A percentile compares a stretch with the other conserved stretches of the same genome.
Evolutionary conservation across 495 filamentous ascomycete genomes (phyloP).

Genomic region (Annulohypoxylon maeteangense): DNA sequence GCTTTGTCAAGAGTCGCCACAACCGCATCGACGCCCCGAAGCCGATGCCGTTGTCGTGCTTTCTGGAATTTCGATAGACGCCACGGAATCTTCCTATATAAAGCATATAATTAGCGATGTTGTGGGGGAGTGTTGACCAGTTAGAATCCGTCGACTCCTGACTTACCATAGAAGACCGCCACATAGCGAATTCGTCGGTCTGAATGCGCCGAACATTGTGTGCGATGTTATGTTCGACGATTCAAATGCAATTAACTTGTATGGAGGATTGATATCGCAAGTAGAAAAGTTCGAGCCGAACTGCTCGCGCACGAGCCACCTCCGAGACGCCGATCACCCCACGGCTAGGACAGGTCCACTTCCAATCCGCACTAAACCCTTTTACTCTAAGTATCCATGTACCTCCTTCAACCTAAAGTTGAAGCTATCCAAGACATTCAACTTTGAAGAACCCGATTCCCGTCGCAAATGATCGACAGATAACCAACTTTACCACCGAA

Average conservation of each 20-base stretch:
- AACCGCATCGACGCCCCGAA: constrained; percentile 85
- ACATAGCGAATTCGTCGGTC: constrained; percentile 76
- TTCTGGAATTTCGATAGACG: constrained; percentile 92
- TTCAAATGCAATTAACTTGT: neutral
- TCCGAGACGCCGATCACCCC: neutral
- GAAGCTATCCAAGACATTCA: constrained; percentile 10
- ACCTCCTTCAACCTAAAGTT: neutral
- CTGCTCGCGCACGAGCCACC: constrained; percentile 31
- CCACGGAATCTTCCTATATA: constrained; percentile 94
- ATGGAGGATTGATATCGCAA: constrained; percentile 2
- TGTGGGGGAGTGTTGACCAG: neutral
- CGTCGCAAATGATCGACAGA: constrained; percentile 47
- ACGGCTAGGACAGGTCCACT: neutral
- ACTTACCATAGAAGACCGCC: constrained; percentile 86
- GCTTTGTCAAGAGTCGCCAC: constrained; percentile 80
- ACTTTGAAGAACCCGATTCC: neutral
- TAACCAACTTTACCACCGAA: constrained; percentile 24
- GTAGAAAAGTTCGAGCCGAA: constrained; percentile 37
- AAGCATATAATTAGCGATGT: constrained; percentile 20
- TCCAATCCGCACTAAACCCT: neutral
- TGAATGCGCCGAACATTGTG: constrained; percentile 84
- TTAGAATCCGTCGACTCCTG: neutral
- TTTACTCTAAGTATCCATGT: constrained; percentile 10
- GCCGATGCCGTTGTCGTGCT: constrained; percentile 83
- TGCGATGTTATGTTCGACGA: constrained; percentile 26